A percentile compares a stretch with the other conserved stretches of the same genome.
These are phyloP conservation scores for Naematelia encephala DNA, from an alignment of 768 basidiomycete species.

Conservation along the genomic window DNA sequence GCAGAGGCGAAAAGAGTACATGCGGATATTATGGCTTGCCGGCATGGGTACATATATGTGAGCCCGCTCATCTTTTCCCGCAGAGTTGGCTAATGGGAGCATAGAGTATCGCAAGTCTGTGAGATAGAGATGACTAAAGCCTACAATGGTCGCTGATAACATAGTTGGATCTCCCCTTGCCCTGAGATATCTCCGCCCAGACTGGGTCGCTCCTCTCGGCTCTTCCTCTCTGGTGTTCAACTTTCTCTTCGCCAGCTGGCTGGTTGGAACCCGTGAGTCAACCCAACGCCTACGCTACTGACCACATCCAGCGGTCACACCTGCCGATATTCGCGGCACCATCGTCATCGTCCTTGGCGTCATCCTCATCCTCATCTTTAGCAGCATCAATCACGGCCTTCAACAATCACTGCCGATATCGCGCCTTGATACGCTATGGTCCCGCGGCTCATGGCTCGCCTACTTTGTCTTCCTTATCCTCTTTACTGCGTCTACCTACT, in stretches of 20 bases:
- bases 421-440: constrained; percentile 74
- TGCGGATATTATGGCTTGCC: constrained; percentile 81
- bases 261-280: constrained; percentile 48
- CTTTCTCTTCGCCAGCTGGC: constrained; percentile 74
- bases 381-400: constrained; percentile 49
- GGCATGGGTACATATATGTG: constrained; percentile 92
- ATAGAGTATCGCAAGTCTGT: constrained; percentile 42
- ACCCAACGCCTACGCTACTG: constrained; percentile 5
- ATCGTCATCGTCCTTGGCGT: constrained; percentile 47
- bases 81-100: constrained; percentile 11
- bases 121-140: constrained; percentile 4
- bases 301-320: constrained; percentile 41
- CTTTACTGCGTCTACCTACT: constrained; percentile 63
- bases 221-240: constrained; percentile 94
- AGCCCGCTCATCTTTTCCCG: constrained; percentile 33
- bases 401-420: constrained; percentile 37
- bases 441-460: constrained; percentile 79
- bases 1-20: constrained; percentile 69
- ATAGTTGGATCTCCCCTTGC: constrained; percentile 38
- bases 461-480: constrained; percentile 80
- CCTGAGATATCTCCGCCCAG: constrained; percentile 52
- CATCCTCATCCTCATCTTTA: constrained; percentile 49
- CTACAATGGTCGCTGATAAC: neutral
- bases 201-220: constrained; percentile 95
- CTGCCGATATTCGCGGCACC: constrained; percentile 46